Evolutionary conservation across 345 rosid genomes (phyloP), one percentile per base, ranked within the genome.

Genomic region (Chamaenerion angustifolium): DNA sequence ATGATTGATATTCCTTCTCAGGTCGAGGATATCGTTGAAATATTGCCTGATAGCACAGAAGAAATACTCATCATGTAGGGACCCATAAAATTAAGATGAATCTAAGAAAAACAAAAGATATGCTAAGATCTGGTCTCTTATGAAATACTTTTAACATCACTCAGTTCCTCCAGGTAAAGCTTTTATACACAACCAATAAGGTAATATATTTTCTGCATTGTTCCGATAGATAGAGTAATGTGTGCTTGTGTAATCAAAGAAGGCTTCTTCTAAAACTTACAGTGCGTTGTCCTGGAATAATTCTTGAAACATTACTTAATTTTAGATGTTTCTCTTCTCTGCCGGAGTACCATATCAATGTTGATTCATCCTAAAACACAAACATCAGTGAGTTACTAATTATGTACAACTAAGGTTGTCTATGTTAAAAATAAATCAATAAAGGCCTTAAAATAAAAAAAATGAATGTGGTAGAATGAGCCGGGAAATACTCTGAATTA

Each of bases 1-100:
- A 92, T 21, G 98, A 92, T 58, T 92, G 98, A 59, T 87, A 92
- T 60, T 87, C 96, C 76, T 92, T 92, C 72, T 92, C 96, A 3
- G 95, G 98, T 11, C 90, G 80, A 42, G 96, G 98, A 71, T 87
- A 74, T 54, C 98, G 72, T 68, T 84, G 87, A 77, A 92, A 92
- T 53, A 77, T 74, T 61, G 88, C 83, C 96, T 92, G 88, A 58
- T 71, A 58, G 52, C 57, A 43, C 63, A 59, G 23, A n/a, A 13
- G 50, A n/a, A n/a, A 41, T 19, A 11, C 12, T 11, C 40, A 48
- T 15, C 16, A 18, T 40, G 43, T 45, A 48, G 17, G 14, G 37
- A 58, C 45, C 40, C 14, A 23, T 45, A 49, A 18, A 19, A 40
- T 10, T 27, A 14, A 8, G 54, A 52, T 11, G 48, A 48, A 35